Percentiles rank a stretch among this genome's conserved stretches.
Conservation (phyloP, 192 early-diverging fungal species). For the Podila minutissima region DNA sequence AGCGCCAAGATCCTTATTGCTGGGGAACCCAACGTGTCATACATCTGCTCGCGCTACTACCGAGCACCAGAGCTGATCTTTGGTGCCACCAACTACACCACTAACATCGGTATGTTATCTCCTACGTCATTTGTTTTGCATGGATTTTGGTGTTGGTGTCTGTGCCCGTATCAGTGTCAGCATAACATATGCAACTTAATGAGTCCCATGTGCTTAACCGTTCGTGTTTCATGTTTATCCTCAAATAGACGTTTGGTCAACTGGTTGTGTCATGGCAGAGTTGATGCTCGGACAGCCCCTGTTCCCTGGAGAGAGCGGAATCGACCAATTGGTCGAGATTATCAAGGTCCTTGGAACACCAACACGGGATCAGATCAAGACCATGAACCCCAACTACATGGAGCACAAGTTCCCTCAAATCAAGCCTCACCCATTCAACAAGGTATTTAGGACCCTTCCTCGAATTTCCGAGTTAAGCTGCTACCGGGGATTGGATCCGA, state of each 20-base stretch:
- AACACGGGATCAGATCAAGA: conserved; percentile 93
- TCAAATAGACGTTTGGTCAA: conserved; percentile 89
- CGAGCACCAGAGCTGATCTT: conserved; percentile 97
- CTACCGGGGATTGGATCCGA: neutral
- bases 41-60: conserved; percentile 99
- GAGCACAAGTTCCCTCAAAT: conserved; percentile 99
- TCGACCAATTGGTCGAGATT: conserved; percentile 99
- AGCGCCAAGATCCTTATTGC: conserved; percentile 94
- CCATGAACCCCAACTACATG: conserved; percentile 98
- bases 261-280: conserved; percentile 97
- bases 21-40: conserved; percentile 98
- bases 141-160: neutral
- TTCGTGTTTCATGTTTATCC: neutral
- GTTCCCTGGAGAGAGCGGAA: conserved; percentile 96
- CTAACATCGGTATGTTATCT: conserved; percentile 64
- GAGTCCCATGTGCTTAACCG: neutral
- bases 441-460: conserved; percentile 54
- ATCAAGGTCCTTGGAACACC: conserved; percentile 99
- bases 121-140: neutral
- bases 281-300: conserved; percentile 92
- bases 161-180: neutral
- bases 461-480: neutral
- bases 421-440: conserved; percentile 90
- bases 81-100: conserved; percentile 93
- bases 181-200: neutral